Base-by-base conservation (phyloP, 108 stramenopile species). In the Nitzschia inconspicua region DNA sequence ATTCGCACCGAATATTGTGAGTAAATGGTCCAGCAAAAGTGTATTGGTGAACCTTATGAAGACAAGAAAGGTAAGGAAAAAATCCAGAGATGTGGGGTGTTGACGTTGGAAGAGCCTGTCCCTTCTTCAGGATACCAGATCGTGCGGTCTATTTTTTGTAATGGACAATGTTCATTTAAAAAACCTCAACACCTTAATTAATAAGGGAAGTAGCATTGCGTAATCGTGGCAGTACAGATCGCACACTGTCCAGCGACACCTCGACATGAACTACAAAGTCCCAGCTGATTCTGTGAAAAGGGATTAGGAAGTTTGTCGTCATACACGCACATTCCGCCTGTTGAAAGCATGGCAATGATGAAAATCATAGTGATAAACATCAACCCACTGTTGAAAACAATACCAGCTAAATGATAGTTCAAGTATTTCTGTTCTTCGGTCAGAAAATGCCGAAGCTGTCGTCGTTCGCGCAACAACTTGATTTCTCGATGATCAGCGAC, bases 401-500 rank as follows among this genome's bases (percentile, higher is more conserved):
- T 61, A 16, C 66, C 73, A 4, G 44, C 26, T 26, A 63, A 50
- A 26, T 58, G 60, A 41, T 64, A 58, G 6, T 56, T 47, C 32
- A 68, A 43, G 44, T 55, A 20, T 23, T 28, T 26, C 24, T 24
- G 25, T 7, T 68, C 57, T 9, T 57, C 64, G 11, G 47, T 24
- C 51, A 68, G 73, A 2, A 43, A 60, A 52, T 52, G 66, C 7
- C 50, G 42, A 3, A 66, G 55, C 18, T 55, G 20, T 7, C 70
- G 55, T 26, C 60, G 50, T 29, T 64, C 60, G 5, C 62, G 52
- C 23, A 72, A 34, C 31, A 64, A 47, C 11, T 57, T 32, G 9
- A 48, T 64, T 64, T 72, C 70, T 36, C 68, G 47, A 32, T 54
- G 35, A n/a, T n/a, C n/a, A n/a, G n/a, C n/a, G n/a, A n/a, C n/a